A percentile compares a stretch with the other conserved stretches of the same genome.
Evolutionary conservation across 2,329 filamentous ascomycete species (phyloP).

Genomic region (Xenoacremonium recifei): DNA sequence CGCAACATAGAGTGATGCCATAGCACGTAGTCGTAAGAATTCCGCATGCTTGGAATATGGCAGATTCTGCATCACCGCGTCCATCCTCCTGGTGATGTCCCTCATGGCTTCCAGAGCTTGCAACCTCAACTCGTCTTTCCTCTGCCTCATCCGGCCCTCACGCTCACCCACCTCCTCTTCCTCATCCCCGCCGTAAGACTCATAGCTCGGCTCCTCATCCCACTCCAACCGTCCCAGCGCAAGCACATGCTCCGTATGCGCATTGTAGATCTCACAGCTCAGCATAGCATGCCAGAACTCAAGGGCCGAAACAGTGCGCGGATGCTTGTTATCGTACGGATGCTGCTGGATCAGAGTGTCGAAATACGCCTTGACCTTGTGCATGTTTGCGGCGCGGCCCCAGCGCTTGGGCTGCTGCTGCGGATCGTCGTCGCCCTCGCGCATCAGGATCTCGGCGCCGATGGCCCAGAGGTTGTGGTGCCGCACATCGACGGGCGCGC

Average conservation of each 20-base stretch:
- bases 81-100: conserved; percentile 67
- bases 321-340: conserved; percentile 63
- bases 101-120: conserved; percentile 59
- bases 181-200: conserved; percentile 18
- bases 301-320: conserved; percentile 60
- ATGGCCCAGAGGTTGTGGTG: conserved; percentile 74
- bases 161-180: conserved; percentile 17
- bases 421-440: conserved; percentile 41
- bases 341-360: conserved; percentile 75
- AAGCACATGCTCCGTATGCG: conserved; percentile 57
- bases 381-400: conserved; percentile 46
- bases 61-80: conserved; percentile 64
- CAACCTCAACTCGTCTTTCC: conserved; percentile 39
- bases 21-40: conserved; percentile 69
- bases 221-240: conserved; percentile 41
- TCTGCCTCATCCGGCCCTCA: conserved; percentile 21
- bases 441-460: conserved; percentile 80
- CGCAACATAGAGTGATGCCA: conserved; percentile 71
- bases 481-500: conserved; percentile 63
- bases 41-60: conserved; percentile 69
- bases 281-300: conserved; percentile 83
- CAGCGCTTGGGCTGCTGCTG: conserved; percentile 27
- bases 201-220: conserved; percentile 14
- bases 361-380: conserved; percentile 61
- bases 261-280: conserved; percentile 75